Conservation (phyloP, 208 protist genomes). For the Paratrypanosoma confusum region DNA sequence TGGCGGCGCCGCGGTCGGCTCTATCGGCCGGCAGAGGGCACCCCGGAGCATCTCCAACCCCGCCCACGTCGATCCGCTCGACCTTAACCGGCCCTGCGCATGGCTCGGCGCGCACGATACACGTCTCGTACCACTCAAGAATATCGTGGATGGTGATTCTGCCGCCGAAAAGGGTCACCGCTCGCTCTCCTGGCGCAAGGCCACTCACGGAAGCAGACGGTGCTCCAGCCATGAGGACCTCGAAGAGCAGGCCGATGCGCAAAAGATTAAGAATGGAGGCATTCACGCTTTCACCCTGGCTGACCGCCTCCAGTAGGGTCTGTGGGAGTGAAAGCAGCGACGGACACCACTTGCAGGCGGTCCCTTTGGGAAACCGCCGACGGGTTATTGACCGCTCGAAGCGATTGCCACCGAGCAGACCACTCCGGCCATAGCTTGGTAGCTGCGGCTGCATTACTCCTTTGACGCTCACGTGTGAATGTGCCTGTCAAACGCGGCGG, state of each 20-base stretch:
- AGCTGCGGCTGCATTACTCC: too few relatives aligned
- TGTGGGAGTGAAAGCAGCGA: conserved; percentile 64
- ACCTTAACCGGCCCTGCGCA: not conserved
- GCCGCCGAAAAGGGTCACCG: not conserved
- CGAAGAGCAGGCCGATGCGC: conserved; percentile 25
- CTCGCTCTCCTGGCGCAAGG: too few relatives aligned
- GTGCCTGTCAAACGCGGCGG: too few relatives aligned
- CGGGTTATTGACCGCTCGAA: conserved; percentile 28
- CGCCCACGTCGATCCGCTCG: not conserved
- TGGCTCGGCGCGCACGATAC: not conserved
- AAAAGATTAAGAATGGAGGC: conserved; percentile 31
- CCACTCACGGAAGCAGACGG: too few relatives aligned
- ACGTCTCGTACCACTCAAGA: conserved; percentile 18
- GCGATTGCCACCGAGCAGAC: conserved; percentile 23
- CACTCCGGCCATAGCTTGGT: conserved; percentile 71
- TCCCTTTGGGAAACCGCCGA: conserved; percentile 9
- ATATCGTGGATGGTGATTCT: conserved; percentile 9
- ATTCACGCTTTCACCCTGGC: conserved; percentile 21
- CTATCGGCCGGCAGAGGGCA: not conserved
- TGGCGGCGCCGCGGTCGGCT: conserved; percentile 2
- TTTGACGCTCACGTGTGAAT: too few relatives aligned
- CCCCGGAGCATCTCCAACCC: conserved; percentile 1
- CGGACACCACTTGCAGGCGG: conserved; percentile 55
- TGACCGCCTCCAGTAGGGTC: conserved; percentile 40
- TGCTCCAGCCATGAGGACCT: too few relatives aligned